Conservation (phyloP, 2,329 filamentous ascomycete species). For the Bipolaris sorokiniana region DNA sequence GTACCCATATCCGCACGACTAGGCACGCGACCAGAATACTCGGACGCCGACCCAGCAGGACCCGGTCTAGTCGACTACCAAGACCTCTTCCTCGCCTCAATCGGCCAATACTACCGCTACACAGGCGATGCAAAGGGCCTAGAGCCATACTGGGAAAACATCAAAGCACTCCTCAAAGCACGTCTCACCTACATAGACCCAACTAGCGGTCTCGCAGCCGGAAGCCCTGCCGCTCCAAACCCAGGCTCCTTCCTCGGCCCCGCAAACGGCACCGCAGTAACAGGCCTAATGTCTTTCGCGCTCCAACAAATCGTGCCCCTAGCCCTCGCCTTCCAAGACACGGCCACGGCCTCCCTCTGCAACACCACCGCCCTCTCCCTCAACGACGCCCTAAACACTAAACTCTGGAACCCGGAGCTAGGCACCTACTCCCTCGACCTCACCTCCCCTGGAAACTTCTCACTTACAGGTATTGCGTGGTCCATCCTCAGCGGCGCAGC, state of each 20-base stretch:
- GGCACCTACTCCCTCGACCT: constrained; percentile 44
- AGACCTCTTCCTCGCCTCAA: constrained; percentile 1
- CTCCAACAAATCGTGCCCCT: background rate
- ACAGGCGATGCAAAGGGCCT: background rate
- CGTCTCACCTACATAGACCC: background rate
- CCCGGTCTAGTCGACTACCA: constrained; percentile 5
- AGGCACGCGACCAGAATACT: constrained; percentile 2
- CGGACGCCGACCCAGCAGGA: background rate
- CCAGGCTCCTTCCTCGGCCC: background rate
- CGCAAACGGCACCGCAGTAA: background rate
- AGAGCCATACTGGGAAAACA: background rate
- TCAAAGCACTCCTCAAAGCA: background rate
- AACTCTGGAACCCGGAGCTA: constrained; percentile 43
- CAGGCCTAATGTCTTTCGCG: background rate
- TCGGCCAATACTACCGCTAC: constrained; percentile 6
- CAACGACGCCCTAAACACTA: background rate
- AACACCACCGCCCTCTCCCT: background rate
- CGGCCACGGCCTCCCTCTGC: background rate
- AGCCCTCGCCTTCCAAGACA: background rate
- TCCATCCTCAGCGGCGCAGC: constrained; percentile 45
- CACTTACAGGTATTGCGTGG: constrained; percentile 44
- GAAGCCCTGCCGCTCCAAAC: background rate
- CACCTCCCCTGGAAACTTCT: constrained; percentile 37
- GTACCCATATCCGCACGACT: constrained; percentile 1
- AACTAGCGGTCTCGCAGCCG: background rate